phyloP scores from a whole-genome alignment of 2,329 filamentous ascomycete species.

The Dactylellina haptotyla region DNA sequence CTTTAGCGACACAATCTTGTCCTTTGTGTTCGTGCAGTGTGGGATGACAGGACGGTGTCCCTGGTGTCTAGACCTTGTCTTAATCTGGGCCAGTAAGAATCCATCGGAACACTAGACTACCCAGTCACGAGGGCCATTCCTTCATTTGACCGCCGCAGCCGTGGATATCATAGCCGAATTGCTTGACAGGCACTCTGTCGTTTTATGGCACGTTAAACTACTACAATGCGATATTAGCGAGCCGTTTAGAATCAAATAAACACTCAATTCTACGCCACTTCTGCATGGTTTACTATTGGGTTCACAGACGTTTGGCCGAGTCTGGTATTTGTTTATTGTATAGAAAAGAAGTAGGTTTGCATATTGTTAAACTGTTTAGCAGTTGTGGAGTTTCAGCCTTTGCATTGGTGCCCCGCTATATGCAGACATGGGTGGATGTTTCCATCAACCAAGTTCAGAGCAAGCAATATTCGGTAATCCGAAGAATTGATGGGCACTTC shows the following conservation, averaged over 20 bases:
- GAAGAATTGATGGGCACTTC: neutral
- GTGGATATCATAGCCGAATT: conserved; percentile 43
- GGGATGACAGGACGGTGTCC: conserved; percentile 36
- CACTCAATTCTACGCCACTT: conserved; percentile 6
- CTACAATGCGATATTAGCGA: conserved; percentile 1
- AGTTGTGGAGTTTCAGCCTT: conserved; percentile 38
- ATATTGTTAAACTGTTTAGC: conserved; percentile 38
- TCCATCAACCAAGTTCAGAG: neutral
- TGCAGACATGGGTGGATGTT: conserved; percentile 20
- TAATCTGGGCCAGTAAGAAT: conserved; percentile 1
- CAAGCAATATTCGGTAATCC: neutral
- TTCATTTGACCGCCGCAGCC: conserved; percentile 48
- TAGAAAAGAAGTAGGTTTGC: conserved; percentile 10
- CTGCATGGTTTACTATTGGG: conserved; percentile 3
- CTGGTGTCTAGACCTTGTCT: conserved; percentile 32
- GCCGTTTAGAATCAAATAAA: conserved; percentile 9
- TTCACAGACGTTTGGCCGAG: neutral
- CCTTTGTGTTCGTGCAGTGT: conserved; percentile 9
- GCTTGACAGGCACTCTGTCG: conserved; percentile 18
- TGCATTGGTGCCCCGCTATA: conserved; percentile 13
- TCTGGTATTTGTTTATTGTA: neutral
- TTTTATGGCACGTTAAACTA: conserved; percentile 26
- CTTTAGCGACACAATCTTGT: neutral
- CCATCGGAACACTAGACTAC: neutral
- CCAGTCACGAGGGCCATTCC: conserved; percentile 44